Percentiles rank a stretch among this genome's conserved stretches.
These are phyloP conservation scores for Mucuna pruriens DNA, from an alignment of 306 rosid species.

Conservation along the genomic window DNA sequence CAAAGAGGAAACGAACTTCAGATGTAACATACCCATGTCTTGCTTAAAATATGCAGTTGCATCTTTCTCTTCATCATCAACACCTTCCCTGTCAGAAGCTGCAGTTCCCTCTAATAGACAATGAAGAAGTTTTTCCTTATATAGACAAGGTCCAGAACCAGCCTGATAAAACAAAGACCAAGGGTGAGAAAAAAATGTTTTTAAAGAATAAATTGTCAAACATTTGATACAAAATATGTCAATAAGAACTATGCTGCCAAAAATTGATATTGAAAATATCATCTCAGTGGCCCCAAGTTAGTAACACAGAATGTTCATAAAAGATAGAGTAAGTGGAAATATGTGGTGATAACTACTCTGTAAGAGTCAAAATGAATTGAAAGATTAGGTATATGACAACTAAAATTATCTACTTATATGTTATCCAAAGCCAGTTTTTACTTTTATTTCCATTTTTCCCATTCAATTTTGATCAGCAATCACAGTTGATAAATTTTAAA, in stretches of 20 bases:
- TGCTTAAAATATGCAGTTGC: constrained; percentile 44
- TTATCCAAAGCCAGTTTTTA: not conserved
- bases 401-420: not conserved
- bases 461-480: not conserved
- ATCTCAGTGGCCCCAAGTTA: constrained; percentile 17
- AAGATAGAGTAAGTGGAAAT: not conserved
- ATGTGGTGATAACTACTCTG: constrained; percentile 11
- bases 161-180: constrained; percentile 53
- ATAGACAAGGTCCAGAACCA: constrained; percentile 61
- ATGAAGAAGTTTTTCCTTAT: constrained; percentile 62
- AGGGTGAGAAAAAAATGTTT: constrained; percentile 18
- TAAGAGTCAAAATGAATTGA: constrained; percentile 1
- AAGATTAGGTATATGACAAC: not conserved
- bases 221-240: constrained; percentile 3
- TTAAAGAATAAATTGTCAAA: constrained; percentile 2
- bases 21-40: constrained; percentile 50
- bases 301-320: not conserved
- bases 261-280: not conserved
- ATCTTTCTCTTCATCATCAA: constrained; percentile 59
- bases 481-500: constrained; percentile 2
- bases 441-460: not conserved
- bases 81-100: constrained; percentile 54
- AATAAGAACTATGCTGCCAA: constrained; percentile 12
- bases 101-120: constrained; percentile 78
- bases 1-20: constrained; percentile 15